phyloP scores from a whole-genome alignment of 2,329 filamentous ascomycete species.

The Fusarium foetens region DNA sequence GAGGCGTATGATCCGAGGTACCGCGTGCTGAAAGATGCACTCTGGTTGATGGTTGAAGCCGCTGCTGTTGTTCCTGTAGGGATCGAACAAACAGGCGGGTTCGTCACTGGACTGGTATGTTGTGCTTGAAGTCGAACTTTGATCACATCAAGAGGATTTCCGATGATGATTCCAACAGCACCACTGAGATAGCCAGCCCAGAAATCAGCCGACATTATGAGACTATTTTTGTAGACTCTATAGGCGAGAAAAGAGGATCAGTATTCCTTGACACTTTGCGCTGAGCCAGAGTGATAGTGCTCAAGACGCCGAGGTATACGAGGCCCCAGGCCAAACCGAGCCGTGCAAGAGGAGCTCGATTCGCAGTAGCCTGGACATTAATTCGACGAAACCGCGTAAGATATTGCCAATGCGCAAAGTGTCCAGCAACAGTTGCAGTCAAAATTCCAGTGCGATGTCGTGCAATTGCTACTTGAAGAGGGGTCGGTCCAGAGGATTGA shows the following conservation, averaged over 20 bases:
- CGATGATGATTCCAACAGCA: conserved; percentile 85
- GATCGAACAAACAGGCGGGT: conserved; percentile 19
- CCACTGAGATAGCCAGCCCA: conserved; percentile 94
- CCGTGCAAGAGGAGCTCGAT: conserved; percentile 34
- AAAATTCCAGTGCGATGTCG: conserved; percentile 40
- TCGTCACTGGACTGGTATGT: conserved; percentile 11
- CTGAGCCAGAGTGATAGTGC: conserved; percentile 39
- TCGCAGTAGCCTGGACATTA: conserved; percentile 29
- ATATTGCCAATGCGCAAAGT: conserved; percentile 44
- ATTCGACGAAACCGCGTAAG: conserved; percentile 35
- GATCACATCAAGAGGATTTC: conserved; percentile 82
- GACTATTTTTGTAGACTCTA: conserved; percentile 9
- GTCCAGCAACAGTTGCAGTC: conserved; percentile 38
- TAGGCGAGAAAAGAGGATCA: conserved; percentile 14
- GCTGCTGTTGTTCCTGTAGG: conserved; percentile 5
- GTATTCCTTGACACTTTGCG: conserved; percentile 28
- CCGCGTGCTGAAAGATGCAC: conserved; percentile 13
- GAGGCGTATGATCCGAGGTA: conserved; percentile 47
- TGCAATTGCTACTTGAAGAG: conserved; percentile 40
- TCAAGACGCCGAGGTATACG: conserved; percentile 40
- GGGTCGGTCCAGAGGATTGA: conserved; percentile 43
- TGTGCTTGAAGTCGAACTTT: conserved; percentile 75
- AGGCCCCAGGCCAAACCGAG: conserved; percentile 40
- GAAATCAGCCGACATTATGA: conserved; percentile 85
- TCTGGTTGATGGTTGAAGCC: conserved; percentile 12